These are phyloP conservation scores for Ceratocystis ficicola DNA, from an alignment of 2,329 filamentous ascomycete genomes.

Conservation along the genomic window DNA sequence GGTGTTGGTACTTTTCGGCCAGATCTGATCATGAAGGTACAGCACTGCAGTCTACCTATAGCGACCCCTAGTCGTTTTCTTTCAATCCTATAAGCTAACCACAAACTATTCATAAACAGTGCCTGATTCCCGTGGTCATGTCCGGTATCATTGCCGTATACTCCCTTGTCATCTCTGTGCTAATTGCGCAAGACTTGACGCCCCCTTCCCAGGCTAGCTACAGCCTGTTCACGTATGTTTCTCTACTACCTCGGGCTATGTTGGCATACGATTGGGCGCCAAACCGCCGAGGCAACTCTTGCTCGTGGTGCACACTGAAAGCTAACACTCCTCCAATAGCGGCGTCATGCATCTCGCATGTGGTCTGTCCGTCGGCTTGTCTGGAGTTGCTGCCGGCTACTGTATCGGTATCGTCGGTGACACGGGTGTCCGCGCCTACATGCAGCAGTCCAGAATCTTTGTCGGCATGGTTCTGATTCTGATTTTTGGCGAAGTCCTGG, in stretches of 20 bases:
- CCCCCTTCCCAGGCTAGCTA: conserved; percentile 57
- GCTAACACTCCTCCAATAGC: conserved; percentile 32
- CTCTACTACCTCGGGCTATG: too few relatives aligned
- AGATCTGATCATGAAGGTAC: conserved; percentile 82
- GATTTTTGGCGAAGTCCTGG: conserved; percentile 95
- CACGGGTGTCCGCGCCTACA: conserved; percentile 83
- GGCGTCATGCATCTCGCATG: conserved; percentile 90
- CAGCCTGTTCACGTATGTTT: conserved; percentile 66
- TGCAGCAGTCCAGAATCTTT: conserved; percentile 91
- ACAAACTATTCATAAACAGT: conserved; percentile 37
- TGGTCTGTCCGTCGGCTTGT: conserved; percentile 80
- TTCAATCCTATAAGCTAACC: neutral
- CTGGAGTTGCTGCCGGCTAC: conserved; percentile 88
- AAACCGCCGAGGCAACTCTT: too few relatives aligned
- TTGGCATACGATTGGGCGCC: too few relatives aligned
- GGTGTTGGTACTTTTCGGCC: conserved; percentile 75
- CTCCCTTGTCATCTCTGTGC: conserved; percentile 87
- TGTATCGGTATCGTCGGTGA: conserved; percentile 94
- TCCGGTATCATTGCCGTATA: conserved; percentile 98
- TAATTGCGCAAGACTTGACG: conserved; percentile 81
- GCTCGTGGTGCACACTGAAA: neutral
- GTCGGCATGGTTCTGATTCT: conserved; percentile 98
- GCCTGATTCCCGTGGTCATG: conserved; percentile 85
- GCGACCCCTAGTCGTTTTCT: too few relatives aligned
- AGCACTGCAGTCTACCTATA: conserved; percentile 24